A percentile compares a stretch with the other conserved stretches of the same genome.
Evolutionary conservation across 2,329 filamentous ascomycete species (phyloP).

Genomic region (Sporothrix dimorphospora): DNA sequence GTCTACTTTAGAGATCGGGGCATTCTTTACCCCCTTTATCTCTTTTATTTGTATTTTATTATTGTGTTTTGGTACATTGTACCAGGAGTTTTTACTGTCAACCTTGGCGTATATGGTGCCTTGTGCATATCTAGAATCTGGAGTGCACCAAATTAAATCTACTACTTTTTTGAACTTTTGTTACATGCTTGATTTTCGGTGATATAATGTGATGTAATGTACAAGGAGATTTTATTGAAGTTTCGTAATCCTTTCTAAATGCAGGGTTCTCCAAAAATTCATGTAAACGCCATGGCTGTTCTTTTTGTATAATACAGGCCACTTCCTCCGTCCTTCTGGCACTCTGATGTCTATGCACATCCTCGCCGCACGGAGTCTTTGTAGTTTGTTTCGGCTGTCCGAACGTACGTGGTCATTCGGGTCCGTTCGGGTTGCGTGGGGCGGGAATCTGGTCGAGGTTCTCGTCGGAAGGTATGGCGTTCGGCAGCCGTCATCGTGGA

Average conservation of each 20-base stretch:
- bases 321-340: neutral
- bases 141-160: neutral
- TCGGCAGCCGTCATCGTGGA: neutral
- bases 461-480: neutral
- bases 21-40: neutral
- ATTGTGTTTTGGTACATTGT: neutral
- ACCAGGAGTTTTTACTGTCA: neutral
- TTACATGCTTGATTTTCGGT: neutral
- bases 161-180: neutral
- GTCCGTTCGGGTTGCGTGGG: neutral
- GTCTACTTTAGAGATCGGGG: conserved; percentile 3
- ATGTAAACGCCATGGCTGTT: conserved; percentile 15
- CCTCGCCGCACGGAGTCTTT: neutral
- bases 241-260: conserved; percentile 1
- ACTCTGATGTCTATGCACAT: neutral
- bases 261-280: neutral
- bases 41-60: neutral
- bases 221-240: conserved; percentile 22
- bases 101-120: neutral
- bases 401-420: neutral
- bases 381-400: neutral
- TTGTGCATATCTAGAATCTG: neutral
- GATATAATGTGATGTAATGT: conserved; percentile 9
- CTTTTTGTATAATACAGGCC: conserved; percentile 4
- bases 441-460: neutral